A percentile compares a stretch with the other conserved stretches of the same genome.
Evolutionary conservation across 2,329 filamentous ascomycete species (phyloP).

Genomic region (Cordyceps farinosa): DNA sequence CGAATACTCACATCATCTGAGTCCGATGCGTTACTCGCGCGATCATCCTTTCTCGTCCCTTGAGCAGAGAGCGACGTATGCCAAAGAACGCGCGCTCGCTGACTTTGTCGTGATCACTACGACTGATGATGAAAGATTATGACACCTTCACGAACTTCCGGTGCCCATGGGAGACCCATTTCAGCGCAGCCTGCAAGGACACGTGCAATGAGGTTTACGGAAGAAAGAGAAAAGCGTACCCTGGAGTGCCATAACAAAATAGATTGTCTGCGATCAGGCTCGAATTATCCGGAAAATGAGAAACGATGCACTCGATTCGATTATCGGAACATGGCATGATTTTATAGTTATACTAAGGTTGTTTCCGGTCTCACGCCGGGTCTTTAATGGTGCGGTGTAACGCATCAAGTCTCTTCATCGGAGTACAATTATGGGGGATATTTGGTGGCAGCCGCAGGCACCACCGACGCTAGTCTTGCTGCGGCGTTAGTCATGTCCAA

Average conservation of each 20-base stretch:
- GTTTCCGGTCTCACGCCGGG: too few relatives aligned
- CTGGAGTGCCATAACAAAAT: background rate
- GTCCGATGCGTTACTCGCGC: conserved; percentile 75
- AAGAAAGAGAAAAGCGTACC: conserved; percentile 1
- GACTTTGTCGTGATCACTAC: conserved; percentile 77
- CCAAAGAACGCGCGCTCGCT: conserved; percentile 65
- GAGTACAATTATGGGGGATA: background rate
- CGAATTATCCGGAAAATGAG: background rate
- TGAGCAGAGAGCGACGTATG: conserved; percentile 64
- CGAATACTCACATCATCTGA: conserved; percentile 77
- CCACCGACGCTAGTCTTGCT: conserved; percentile 1
- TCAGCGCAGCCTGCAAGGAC: conserved; percentile 59
- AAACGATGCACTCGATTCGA: background rate
- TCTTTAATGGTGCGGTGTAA: background rate
- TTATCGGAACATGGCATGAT: too few relatives aligned
- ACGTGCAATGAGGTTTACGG: conserved; percentile 58
- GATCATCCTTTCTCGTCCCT: conserved; percentile 74
- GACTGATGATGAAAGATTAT: conserved; percentile 69
- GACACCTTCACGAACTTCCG: conserved; percentile 63
- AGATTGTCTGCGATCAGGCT: background rate
- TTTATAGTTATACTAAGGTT: too few relatives aligned
- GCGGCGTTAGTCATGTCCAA: background rate
- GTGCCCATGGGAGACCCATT: conserved; percentile 74
- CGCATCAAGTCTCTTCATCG: background rate
- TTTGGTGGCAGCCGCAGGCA: background rate